Base-by-base conservation (phyloP, 2,329 filamentous ascomycete genomes). In the Pseudocercospora eumusae region DNA sequence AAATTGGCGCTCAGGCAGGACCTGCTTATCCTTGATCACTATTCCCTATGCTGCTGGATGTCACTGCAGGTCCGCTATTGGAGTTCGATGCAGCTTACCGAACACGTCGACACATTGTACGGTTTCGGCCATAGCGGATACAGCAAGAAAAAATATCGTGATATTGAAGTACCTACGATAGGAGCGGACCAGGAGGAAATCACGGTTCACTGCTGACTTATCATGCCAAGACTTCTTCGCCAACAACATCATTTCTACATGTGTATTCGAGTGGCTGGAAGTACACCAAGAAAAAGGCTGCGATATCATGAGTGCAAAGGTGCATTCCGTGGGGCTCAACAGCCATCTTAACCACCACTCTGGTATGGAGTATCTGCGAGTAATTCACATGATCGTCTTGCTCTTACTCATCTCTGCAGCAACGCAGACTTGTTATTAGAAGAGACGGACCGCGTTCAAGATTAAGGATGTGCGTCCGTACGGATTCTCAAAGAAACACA, bases 21-120 rank as follows among this genome's bases (percentile, higher is more conserved):
- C 31, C 7, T 33, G 25, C 13, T 21, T 28, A 10, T 52, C 33
- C 42, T 57, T 59, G 31, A 59, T 40, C 15, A 59, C 56, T 31
- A 63, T 59, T 15, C 52, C 60, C 23, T 63, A 63, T 1, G 60
- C 60, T 33, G 52, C 50, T 50, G 60, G 60, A 15, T 56, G 60
- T 56, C 60, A 63, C 18, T 63, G 60, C 7, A 63, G 60, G 15
- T 42, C 27, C 11, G 42, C 11, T 20, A 31, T 45, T 1, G 56
- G 50, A 7, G 50, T 44, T 3, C 45, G 50, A 31, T 63, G 52
- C 9, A 36, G 6, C 20, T 59, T 45, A 6, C 52, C 52, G 44
- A 42, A 56, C 8, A 63, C 49, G 20, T 63, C 60, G 23, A 15
- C 15, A 45, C 60, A 63, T 15, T 44, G 13, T 1, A 63, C 42